Base-by-base conservation (phyloP, 1,284 basidiomycete genomes). In the Malassezia japonica region DNA sequence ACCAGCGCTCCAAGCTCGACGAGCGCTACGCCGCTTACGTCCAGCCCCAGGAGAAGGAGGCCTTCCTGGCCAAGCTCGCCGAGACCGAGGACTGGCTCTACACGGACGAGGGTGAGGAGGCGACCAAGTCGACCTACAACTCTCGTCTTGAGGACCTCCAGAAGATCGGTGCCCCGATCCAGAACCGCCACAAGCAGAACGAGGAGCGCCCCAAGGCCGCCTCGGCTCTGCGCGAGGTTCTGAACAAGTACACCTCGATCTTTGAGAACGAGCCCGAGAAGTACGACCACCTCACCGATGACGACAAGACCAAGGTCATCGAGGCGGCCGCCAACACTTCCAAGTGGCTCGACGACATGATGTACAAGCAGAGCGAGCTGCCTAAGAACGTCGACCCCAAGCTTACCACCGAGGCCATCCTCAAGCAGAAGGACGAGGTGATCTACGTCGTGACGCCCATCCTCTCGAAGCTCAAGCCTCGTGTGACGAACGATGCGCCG, bases 21-120 rank as follows among this genome's bases (percentile, higher is more conserved):
- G 67, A 69, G 46, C 60, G 66, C n/a, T 62, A 56, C 60, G 57
- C 60, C 38, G 46, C 56, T 10, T 72, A 63, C 34, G 62, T 68
- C 34, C 64, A 65, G 28, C 25, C 65, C 20, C 50, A 64, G n/a
- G 69, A 72, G 55, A 72, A 72, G 64, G 64, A 69, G 23, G 57
- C 62, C 55, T 61, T 65, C 48, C 59, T 70, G 5, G 46, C 49
- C n/a, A 59, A 59, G 28, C 60, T 72, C 25, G 61, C 59, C 45
- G 62, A 60, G 13, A 55, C 65, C 41, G 69, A 72, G 59, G 69
- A 72, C 55, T 72, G 69, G 69, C 60, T 72, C 23, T 72, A 72
- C 64, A 61, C 64, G 25, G 69, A 72, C 23, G 67, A 70, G 47
- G 69, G 69, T 36, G 69, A 72, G 53, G 69, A 72, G 33, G 69